A percentile compares a stretch with the other conserved stretches of the same genome.
Evolutionary conservation across 306 rosid genomes (phyloP).

Genomic region (Adenanthera pavonina): DNA sequence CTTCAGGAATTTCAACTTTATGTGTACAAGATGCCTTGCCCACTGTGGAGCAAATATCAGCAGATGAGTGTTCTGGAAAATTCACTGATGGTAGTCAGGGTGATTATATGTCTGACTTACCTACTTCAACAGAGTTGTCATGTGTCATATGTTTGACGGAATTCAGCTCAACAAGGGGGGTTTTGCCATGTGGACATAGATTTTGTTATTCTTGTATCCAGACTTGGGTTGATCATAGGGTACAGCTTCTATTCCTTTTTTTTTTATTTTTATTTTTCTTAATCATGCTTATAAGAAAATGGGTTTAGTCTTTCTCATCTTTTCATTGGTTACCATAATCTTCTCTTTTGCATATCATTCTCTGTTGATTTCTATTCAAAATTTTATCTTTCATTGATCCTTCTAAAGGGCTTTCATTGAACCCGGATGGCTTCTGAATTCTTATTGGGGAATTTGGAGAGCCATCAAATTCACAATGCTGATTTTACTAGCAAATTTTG

Average conservation of each 20-base stretch:
- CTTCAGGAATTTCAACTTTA: slow-evolving; percentile 36
- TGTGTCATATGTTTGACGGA: slow-evolving; percentile 90
- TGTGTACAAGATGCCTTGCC: slow-evolving; percentile 41
- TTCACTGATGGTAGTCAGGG: slow-evolving; percentile 32
- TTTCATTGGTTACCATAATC: slow-evolving; percentile 18
- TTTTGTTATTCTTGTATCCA: slow-evolving; percentile 86
- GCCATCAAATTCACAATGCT: slow-evolving; percentile 18
- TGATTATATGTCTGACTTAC: slow-evolving; percentile 42
- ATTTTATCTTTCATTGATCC: not conserved
- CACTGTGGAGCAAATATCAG: slow-evolving; percentile 41
- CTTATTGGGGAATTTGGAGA: slow-evolving; percentile 30
- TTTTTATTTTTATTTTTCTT: slow-evolving; percentile 7
- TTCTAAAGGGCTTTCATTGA: slow-evolving; percentile 10
- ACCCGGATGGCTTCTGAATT: slow-evolving; percentile 30
- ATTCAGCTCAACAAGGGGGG: slow-evolving; percentile 75
- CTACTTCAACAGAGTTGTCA: slow-evolving; percentile 63
- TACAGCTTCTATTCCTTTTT: slow-evolving; percentile 41
- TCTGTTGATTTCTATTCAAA: slow-evolving; percentile 9
- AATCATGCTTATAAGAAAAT: not conserved
- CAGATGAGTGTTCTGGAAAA: slow-evolving; percentile 49
- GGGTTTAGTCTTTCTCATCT: not conserved
- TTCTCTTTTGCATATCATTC: slow-evolving; percentile 20
- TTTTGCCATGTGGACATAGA: slow-evolving; percentile 88
- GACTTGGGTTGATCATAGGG: slow-evolving; percentile 75
- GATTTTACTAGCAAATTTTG: not conserved